Base-by-base conservation (phyloP, 129 eudicot genomes). In the Tanacetum coccineum region DNA sequence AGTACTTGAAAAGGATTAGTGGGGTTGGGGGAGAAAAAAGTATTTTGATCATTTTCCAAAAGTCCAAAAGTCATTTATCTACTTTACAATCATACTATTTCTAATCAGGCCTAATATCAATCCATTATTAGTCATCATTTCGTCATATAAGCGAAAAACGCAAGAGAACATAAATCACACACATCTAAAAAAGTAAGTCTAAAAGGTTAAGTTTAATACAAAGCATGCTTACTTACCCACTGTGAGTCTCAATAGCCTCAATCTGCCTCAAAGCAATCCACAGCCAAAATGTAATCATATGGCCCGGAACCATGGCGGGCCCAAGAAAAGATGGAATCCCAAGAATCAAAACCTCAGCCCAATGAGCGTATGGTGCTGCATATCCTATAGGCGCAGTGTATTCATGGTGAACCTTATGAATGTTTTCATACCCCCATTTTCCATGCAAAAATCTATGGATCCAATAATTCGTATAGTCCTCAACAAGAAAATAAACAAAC, bases 201-300 rank as follows among this genome's bases (percentile, higher is more conserved):
- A 54, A 51, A 75, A 75, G 14, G 51, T 50, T 32, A 10, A 68
- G 49, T 51, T 68, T 40, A 50, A 75, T n/a, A 40, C 17, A 50
- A 75, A 75, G 74, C 74, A 75, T 25, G 80, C 74, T 68, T 75
- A 65, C 82, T 80, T 79, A 92, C 96, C 98, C 98, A 64, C 98
- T 88, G 82, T 92, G 98, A 78, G 96, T 88, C 82, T 92, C 98
- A 76, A 92, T 86, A 7, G 98, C 96, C 82, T 92, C 98, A 72
- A 92, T 82, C 81, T 87, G 96, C 78, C 98, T 83, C 81, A 88
- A 70, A 56, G 73, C 96, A 68, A 92, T 88, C 98, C 98, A 92
- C 71, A 92, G 32, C 98, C 98, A 92, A 66, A 85, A 88, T 17
- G 96, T 89, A 66, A 86, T 81, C 84, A 92, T 85, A 30, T 92